Conservation (phyloP, 192 early-diverging fungal species). For the Piromyces finnis region DNA sequence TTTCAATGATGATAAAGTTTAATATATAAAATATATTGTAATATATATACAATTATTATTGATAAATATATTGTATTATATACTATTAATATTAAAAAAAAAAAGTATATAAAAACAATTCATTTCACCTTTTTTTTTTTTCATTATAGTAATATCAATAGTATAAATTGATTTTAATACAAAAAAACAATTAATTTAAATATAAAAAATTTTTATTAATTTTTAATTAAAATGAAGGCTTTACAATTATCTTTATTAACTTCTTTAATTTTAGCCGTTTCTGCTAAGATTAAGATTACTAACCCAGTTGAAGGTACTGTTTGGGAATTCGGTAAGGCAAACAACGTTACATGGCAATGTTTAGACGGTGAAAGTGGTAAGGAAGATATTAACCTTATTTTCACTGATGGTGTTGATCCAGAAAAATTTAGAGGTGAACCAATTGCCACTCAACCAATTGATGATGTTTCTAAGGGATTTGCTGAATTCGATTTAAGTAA, state of each 20-base stretch:
- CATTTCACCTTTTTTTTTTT: too few species aligned
- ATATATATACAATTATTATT: too few species aligned
- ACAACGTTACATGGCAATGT: not conserved
- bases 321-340: not conserved
- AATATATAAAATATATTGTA: too few species aligned
- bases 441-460: not conserved
- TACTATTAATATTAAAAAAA: too few species aligned
- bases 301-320: not conserved
- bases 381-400: not conserved
- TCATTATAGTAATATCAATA: too few species aligned
- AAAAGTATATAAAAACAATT: too few species aligned
- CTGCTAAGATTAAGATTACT: not conserved
- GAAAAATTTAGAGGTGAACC: not conserved
- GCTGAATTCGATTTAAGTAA: not conserved
- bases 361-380: not conserved
- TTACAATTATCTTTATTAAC: not conserved
- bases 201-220: too few species aligned
- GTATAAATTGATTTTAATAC: too few species aligned
- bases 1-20: too few species aligned
- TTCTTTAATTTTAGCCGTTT: not conserved
- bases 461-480: not conserved
- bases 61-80: too few species aligned
- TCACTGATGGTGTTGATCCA: not conserved
- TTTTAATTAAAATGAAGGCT: not conserved
- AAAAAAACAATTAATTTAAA: too few species aligned